Evolutionary conservation across 2,329 filamentous ascomycete genomes (phyloP).

Genomic region (Zasmidium angulare): DNA sequence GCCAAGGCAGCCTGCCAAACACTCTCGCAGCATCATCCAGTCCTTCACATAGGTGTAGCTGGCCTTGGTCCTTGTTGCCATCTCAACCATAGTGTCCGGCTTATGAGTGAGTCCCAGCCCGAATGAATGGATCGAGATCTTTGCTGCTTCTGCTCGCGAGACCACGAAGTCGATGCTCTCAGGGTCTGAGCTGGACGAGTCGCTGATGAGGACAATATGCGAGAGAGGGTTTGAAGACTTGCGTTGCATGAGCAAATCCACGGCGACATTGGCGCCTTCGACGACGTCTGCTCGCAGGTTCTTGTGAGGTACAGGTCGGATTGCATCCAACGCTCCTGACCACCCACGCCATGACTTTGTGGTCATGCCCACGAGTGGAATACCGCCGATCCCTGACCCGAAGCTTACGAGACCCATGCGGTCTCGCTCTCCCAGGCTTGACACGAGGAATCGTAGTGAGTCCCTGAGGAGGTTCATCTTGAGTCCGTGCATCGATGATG

Average conservation of each 20-base stretch:
- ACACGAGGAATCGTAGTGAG: constrained; percentile 86
- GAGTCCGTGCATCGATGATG: constrained; percentile 98
- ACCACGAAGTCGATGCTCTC: constrained; percentile 98
- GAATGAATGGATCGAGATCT: constrained; percentile 97
- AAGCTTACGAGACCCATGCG: constrained; percentile 98
- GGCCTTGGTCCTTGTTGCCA: constrained; percentile 92
- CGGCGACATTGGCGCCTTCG: constrained; percentile 94
- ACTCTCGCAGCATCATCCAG: constrained; percentile 99
- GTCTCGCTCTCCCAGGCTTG: constrained; percentile 85
- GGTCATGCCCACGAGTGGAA: constrained; percentile 97
- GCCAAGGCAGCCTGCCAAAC: constrained; percentile 87
- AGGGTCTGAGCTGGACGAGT: constrained; percentile 88
- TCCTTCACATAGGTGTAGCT: constrained; percentile 99
- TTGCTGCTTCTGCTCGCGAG: constrained; percentile 92
- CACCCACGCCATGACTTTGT: constrained; percentile 92
- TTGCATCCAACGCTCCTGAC: constrained; percentile 80
- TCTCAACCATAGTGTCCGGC: constrained; percentile 96
- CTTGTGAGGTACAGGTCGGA: constrained; percentile 93
- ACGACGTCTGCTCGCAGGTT: constrained; percentile 95
- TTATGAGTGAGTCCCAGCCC: constrained; percentile 96
- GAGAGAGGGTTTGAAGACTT: constrained; percentile 95
- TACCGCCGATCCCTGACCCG: constrained; percentile 87
- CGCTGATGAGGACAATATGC: constrained; percentile 94
- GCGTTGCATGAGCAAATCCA: constrained; percentile 97
- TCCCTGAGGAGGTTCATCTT: constrained; percentile 95